Evolutionary conservation across 2,329 filamentous ascomycete genomes (phyloP), one percentile per base, ranked within the genome.

Genomic region (Amphichorda felina): DNA sequence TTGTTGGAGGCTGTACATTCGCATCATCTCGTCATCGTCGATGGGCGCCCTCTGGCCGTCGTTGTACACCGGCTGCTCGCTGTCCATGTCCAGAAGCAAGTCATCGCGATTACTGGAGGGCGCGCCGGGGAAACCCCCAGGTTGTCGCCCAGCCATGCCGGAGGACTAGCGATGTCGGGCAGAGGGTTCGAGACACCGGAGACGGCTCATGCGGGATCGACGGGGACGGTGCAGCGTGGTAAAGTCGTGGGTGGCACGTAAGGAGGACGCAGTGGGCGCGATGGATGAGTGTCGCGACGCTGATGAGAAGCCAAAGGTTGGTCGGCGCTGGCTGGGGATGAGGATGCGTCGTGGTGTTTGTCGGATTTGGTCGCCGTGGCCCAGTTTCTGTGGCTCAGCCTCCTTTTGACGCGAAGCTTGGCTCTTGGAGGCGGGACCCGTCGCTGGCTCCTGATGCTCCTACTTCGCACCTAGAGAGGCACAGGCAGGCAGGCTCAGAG

Each of bases 1-100:
- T 44, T 83, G 74, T 43, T 75, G 68, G 51, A 81, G 76, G 50
- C 82, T 73, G 61, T 85, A 88, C 44, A 75, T 75, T 54, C 77
- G 73, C 51, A 89, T 64, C 33, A 94, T 67, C 45, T 88, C 78
- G 45, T 93, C 82, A 55, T 94, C 87, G 55, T 80, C 80, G 41
- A 83, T 65, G n/a, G 81, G 75, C 34, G 87, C 80, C 39, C 77
- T 75, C 56, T 87, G 81, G 43, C 86, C 86, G 45, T 70, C 71
- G 55, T 72, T 75, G 60, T 95, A 94, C 40, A 70, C 55, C 36
- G 81, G 77, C 45, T 79, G 74, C 39, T 79, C 70, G 50, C 81
- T 76, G 49, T 83, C 77, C 44, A 85, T 67, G 56, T 87, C 82
- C 54, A 88, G 75, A 39, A 88, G 68, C 41, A 86, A 70, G 53